phyloP scores from a whole-genome alignment of 768 basidiomycete genomes.

The Rhodotorula graminis region DNA sequence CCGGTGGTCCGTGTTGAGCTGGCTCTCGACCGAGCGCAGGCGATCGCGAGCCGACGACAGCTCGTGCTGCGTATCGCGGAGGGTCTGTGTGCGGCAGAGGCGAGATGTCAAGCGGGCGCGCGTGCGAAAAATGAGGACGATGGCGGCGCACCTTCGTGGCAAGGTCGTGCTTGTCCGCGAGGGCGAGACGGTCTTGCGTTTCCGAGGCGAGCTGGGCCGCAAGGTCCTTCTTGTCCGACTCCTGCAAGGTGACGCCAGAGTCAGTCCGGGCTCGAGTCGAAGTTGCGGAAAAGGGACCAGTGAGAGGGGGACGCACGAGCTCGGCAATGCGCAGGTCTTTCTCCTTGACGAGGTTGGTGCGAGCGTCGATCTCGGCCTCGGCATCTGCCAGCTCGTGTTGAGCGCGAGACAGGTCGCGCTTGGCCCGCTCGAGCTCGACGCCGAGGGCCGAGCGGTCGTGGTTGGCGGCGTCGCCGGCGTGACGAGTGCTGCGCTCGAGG shows the following conservation, averaged over 20 bases:
- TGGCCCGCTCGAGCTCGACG: constrained; percentile 78
- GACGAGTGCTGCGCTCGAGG: constrained; percentile 70
- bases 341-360: constrained; percentile 63
- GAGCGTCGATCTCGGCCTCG: constrained; percentile 63
- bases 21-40: constrained; percentile 67
- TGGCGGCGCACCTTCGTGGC: constrained; percentile 54
- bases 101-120: neutral
- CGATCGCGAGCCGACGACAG: constrained; percentile 58
- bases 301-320: constrained; percentile 49
- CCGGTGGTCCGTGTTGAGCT: constrained; percentile 76
- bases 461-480: constrained; percentile 75
- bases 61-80: constrained; percentile 68
- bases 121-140: neutral
- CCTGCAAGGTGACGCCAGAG: too few relatives aligned
- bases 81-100: constrained; percentile 43
- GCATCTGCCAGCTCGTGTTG: constrained; percentile 73
- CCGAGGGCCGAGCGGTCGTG: constrained; percentile 79
- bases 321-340: constrained; percentile 69
- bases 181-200: constrained; percentile 77
- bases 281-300: neutral
- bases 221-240: constrained; percentile 75
- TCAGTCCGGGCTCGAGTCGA: neutral
- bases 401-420: constrained; percentile 72
- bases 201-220: constrained; percentile 72
- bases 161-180: constrained; percentile 81